phyloP scores from a whole-genome alignment of 2,329 filamentous ascomycete species.

The Aspergillus sp. region DNA sequence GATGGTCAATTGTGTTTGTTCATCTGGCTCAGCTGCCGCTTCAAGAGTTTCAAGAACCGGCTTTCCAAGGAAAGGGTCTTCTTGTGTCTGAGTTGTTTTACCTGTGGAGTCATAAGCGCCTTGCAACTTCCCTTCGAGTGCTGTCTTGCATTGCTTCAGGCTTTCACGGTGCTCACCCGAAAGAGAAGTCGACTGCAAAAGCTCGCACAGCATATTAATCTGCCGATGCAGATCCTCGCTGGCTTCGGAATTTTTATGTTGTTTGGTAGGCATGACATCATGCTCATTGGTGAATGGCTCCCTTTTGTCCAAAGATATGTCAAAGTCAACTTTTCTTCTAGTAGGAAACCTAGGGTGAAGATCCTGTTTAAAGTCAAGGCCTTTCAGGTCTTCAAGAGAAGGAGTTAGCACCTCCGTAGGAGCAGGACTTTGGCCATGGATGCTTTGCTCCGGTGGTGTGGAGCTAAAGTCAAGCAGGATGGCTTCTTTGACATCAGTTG shows the following conservation, averaged over 20 bases:
- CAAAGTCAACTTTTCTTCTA: constrained; percentile 5
- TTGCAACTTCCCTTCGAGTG: not conserved
- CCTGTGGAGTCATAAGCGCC: not conserved
- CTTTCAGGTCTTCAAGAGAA: constrained; percentile 23
- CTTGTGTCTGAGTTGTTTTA: not conserved
- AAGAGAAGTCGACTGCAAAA: constrained; percentile 17
- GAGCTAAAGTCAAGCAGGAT: constrained; percentile 26
- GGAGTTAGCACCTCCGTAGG: constrained; percentile 14
- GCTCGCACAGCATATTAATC: constrained; percentile 25
- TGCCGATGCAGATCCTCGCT: constrained; percentile 8
- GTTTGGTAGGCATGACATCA: not conserved
- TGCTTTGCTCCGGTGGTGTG: constrained; percentile 13
- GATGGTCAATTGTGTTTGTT: too few relatives aligned
- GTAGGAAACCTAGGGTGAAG: not conserved
- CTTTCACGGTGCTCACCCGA: constrained; percentile 19
- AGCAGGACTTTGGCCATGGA: not conserved
- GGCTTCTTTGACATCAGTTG: not conserved
- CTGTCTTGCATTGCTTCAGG: constrained; percentile 16
- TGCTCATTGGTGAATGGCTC: not conserved
- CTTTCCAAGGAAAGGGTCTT: not conserved
- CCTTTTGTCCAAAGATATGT: not conserved
- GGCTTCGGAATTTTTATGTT: not conserved
- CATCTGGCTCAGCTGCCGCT: too few relatives aligned
- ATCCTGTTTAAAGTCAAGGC: constrained; percentile 20
- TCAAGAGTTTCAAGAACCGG: too few relatives aligned